Conservation (phyloP, 257 asterid genomes). For the Nicotiana obtusifolia region DNA sequence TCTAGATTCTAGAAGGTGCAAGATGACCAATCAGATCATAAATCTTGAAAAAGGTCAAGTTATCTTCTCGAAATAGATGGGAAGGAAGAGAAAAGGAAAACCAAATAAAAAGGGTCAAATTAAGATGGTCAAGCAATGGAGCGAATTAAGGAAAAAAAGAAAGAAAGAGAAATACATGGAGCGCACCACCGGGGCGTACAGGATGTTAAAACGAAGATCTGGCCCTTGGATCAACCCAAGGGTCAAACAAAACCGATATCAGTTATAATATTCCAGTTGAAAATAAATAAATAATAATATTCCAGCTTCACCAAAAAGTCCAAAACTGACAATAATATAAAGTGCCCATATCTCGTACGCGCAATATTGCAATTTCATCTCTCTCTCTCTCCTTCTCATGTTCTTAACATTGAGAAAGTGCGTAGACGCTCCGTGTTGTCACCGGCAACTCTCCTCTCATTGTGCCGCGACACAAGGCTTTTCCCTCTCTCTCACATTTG, state of each 20-base stretch:
- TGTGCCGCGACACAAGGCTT: not conserved
- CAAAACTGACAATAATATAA: not conserved
- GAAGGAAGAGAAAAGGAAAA: not conserved
- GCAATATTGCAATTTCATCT: not conserved
- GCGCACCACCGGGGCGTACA: not conserved
- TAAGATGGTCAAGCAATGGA: not conserved
- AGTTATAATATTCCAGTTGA: no score
- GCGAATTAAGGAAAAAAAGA: not conserved
- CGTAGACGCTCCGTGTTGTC: not conserved
- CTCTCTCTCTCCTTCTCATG: not conserved
- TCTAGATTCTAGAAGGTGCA: not conserved
- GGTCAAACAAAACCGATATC: not conserved
- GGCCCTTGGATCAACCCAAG: constrained; percentile 8
- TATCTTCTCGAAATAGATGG: not conserved
- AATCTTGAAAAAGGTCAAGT: not conserved
- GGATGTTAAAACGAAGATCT: not conserved
- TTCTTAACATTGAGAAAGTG: not conserved
- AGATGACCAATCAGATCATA: not conserved
- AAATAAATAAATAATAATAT: not conserved
- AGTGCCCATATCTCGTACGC: not conserved
- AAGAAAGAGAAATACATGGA: not conserved
- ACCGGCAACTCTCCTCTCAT: not conserved
- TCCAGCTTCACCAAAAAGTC: not conserved
- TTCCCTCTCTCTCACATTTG: not conserved
- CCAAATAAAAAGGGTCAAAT: not conserved